A percentile compares a stretch with the other conserved stretches of the same genome.
Conservation (phyloP, 768 basidiomycete species). For the Calocera cornea region DNA sequence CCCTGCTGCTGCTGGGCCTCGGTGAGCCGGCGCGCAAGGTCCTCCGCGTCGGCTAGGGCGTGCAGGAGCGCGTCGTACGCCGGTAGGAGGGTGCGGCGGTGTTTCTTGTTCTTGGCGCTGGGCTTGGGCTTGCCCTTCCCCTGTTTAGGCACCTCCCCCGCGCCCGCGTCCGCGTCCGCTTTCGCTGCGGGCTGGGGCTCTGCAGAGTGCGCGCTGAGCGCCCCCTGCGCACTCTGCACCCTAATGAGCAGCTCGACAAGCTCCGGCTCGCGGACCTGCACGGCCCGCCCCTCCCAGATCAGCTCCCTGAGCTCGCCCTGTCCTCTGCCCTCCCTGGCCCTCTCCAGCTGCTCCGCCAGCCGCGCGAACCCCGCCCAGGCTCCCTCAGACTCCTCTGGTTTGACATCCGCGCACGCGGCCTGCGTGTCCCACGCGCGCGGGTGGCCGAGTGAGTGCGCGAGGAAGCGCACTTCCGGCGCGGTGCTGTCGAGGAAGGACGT, state of each 20-base stretch:
- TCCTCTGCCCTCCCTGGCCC: slow-evolving; percentile 21
- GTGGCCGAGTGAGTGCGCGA: slow-evolving; percentile 75
- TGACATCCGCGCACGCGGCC: slow-evolving; percentile 52
- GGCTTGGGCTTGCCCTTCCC: slow-evolving; percentile 13
- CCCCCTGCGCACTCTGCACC: slow-evolving; percentile 63
- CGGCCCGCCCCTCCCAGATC: slow-evolving; percentile 66
- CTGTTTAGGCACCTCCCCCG: slow-evolving; percentile 24
- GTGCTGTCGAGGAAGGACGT: slow-evolving; percentile 73
- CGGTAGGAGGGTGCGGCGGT: slow-evolving; percentile 63
- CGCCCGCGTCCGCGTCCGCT: slow-evolving; percentile 22
- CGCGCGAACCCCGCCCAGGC: slow-evolving; percentile 51
- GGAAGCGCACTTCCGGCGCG: slow-evolving; percentile 81
- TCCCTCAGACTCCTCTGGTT: slow-evolving; percentile 40
- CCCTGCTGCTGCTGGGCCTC: slow-evolving; percentile 47
- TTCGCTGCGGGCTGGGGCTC: slow-evolving; percentile 22
- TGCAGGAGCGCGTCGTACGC: slow-evolving; percentile 77
- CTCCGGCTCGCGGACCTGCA: slow-evolving; percentile 83
- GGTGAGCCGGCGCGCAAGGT: slow-evolving; percentile 59
- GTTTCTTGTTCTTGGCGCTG: slow-evolving; percentile 22
- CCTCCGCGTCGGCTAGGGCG: slow-evolving; percentile 81
- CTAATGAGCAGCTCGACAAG: slow-evolving; percentile 74
- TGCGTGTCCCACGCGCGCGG: slow-evolving; percentile 71
- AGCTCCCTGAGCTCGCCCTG: slow-evolving; percentile 38
- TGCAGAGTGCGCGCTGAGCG: slow-evolving; percentile 32
- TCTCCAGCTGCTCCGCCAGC: slow-evolving; percentile 39